Evolutionary conservation across 768 basidiomycete genomes (phyloP).

Genomic region (Podaxis rugospora): DNA sequence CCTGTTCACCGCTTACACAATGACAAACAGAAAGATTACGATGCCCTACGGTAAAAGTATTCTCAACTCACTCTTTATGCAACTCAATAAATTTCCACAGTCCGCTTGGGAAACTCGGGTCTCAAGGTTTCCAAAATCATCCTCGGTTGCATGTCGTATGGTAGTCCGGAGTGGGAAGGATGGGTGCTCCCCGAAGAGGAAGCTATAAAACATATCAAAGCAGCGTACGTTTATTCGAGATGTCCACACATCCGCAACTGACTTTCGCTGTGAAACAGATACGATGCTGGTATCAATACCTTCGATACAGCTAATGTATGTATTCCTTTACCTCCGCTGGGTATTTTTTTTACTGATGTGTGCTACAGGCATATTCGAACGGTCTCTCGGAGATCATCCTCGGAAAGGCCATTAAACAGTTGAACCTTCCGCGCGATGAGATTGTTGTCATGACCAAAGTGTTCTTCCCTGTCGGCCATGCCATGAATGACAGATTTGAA

Average conservation of each 20-base stretch:
- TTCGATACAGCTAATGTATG: slow-evolving; percentile 54
- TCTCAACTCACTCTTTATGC: neutral
- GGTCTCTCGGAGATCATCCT: slow-evolving; percentile 62
- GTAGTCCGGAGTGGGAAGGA: slow-evolving; percentile 44
- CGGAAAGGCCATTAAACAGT: slow-evolving; percentile 66
- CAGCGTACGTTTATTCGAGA: slow-evolving; percentile 25
- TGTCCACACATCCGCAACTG: neutral
- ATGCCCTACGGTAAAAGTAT: neutral
- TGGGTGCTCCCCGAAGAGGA: slow-evolving; percentile 47
- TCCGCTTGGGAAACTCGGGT: slow-evolving; percentile 45
- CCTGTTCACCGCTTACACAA: neutral
- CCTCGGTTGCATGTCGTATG: slow-evolving; percentile 60
- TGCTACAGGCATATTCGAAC: slow-evolving; percentile 53
- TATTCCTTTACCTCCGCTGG: neutral
- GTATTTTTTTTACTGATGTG: neutral
- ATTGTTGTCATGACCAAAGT: slow-evolving; percentile 77
- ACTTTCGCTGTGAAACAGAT: slow-evolving; percentile 22
- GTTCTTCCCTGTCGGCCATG: slow-evolving; percentile 26
- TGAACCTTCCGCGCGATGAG: slow-evolving; percentile 61
- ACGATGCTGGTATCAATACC: slow-evolving; percentile 59
- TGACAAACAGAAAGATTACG: neutral
- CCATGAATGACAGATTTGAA: slow-evolving; percentile 4
- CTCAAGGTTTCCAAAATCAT: slow-evolving; percentile 64
- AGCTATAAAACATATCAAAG: slow-evolving; percentile 49
- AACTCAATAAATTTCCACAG: slow-evolving; percentile 22